phyloP scores from a whole-genome alignment of 2,329 filamentous ascomycete species.

The Claviceps sp. region DNA sequence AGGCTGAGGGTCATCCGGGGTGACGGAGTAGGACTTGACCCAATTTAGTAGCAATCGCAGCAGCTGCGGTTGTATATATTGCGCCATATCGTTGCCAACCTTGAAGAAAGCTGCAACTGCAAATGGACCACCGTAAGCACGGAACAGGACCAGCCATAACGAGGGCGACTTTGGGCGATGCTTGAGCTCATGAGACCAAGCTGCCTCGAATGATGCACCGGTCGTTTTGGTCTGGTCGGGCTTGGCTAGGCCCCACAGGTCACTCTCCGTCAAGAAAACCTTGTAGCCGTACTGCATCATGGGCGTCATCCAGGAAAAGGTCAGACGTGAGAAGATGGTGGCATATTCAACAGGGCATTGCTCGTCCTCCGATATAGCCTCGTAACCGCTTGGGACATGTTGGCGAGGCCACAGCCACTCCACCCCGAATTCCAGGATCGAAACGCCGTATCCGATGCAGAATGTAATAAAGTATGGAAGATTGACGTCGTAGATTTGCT shows the following conservation, averaged over 20 bases:
- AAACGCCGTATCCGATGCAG: conserved; percentile 56
- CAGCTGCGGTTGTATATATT: conserved; percentile 85
- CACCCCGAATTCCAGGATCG: conserved; percentile 55
- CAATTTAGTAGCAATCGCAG: conserved; percentile 73
- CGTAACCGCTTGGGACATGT: conserved; percentile 39
- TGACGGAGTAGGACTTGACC: conserved; percentile 57
- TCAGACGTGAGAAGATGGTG: conserved; percentile 82
- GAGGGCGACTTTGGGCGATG: conserved; percentile 44
- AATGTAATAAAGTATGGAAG: conserved; percentile 68
- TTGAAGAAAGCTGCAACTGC: conserved; percentile 75
- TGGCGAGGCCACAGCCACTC: conserved; percentile 84
- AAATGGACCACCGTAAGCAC: conserved; percentile 77
- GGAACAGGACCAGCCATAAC: conserved; percentile 75
- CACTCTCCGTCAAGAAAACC: conserved; percentile 82
- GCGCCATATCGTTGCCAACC: conserved; percentile 68
- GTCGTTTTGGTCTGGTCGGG: conserved; percentile 68
- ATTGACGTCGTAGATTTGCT: conserved; percentile 53
- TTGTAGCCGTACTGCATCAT: conserved; percentile 94
- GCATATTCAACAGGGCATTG: conserved; percentile 76
- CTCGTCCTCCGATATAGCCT: conserved; percentile 43
- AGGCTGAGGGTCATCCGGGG: conserved; percentile 52
- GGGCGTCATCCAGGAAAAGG: conserved; percentile 97
- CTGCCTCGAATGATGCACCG: conserved; percentile 52
- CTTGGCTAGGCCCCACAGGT: conserved; percentile 82
- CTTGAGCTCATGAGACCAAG: conserved; percentile 68